Conservation (phyloP, 805 yeast genomes). For the Starmerella gropengiesseri region DNA sequence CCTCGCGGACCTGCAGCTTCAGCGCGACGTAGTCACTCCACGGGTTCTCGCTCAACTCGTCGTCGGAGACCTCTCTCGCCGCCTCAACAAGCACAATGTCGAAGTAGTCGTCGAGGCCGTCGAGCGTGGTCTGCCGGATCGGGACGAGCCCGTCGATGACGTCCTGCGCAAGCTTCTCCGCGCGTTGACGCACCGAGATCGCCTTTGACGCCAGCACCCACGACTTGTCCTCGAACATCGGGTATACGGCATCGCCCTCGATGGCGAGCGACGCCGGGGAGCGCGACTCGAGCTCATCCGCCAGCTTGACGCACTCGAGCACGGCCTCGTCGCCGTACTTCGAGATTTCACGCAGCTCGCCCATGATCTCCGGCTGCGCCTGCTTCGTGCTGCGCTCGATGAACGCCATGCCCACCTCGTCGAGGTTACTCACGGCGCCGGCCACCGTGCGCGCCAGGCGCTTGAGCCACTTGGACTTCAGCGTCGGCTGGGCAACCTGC, state of each 20-base stretch:
- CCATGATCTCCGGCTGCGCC: conserved; percentile 24
- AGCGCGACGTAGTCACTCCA: conserved; percentile 21
- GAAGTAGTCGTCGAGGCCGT: conserved; percentile 25
- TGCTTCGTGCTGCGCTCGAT: conserved; percentile 10
- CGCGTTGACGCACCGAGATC: conserved; percentile 22
- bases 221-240: conserved; percentile 20
- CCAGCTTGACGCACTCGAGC: conserved; percentile 13
- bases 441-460: conserved; percentile 21
- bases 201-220: conserved; percentile 20
- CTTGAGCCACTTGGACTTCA: conserved; percentile 12
- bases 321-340: conserved; percentile 20
- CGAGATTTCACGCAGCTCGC: conserved; percentile 19
- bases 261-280: neutral
- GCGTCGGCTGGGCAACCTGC: neutral
- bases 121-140: conserved; percentile 24
- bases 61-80: conserved; percentile 20
- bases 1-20: conserved; percentile 19
- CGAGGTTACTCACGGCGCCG: conserved; percentile 20
- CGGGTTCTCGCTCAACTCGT: conserved; percentile 23
- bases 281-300: conserved; percentile 20
- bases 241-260: conserved; percentile 17
- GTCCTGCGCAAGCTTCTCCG: conserved; percentile 23
- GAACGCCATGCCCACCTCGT: conserved; percentile 15
- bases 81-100: conserved; percentile 25
- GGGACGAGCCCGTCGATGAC: conserved; percentile 18